A percentile compares a stretch with the other conserved stretches of the same genome.
Conservation (phyloP, 495 filamentous ascomycete genomes). For the Diplogelasinospora grovesii region DNA sequence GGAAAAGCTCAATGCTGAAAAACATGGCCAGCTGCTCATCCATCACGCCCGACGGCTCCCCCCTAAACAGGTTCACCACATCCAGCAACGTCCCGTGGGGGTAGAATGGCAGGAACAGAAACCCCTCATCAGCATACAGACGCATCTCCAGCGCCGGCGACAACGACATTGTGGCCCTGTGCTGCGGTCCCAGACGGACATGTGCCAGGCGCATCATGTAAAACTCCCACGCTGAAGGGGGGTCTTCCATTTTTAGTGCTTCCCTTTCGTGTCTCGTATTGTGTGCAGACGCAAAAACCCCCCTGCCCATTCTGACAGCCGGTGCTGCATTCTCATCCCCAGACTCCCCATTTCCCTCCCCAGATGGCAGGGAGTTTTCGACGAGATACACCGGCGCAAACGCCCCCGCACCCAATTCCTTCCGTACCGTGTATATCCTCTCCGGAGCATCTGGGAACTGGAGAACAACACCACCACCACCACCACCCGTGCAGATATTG, state of each 20-base stretch:
- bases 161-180: constrained; percentile 66
- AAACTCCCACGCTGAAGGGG: constrained; percentile 89
- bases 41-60: constrained; percentile 63
- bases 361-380: constrained; percentile 53
- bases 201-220: constrained; percentile 85
- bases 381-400: constrained; percentile 92
- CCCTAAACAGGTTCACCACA: constrained; percentile 77
- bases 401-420: constrained; percentile 87
- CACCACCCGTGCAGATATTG: constrained; percentile 38
- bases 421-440: constrained; percentile 60
- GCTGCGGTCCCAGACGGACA: constrained; percentile 57
- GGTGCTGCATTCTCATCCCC: too few species aligned
- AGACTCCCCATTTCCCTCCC: too few species aligned
- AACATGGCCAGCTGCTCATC: constrained; percentile 92
- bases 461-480: constrained; percentile 48
- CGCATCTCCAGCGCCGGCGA: constrained; percentile 81
- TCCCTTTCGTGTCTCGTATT: constrained; percentile 53
- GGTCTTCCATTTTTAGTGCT: constrained; percentile 85
- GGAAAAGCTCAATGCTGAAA: constrained; percentile 84
- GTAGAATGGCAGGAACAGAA: constrained; percentile 79
- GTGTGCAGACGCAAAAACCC: constrained; percentile 39
- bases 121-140: constrained; percentile 74
- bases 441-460: constrained; percentile 55
- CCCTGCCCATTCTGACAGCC: constrained; percentile 42
- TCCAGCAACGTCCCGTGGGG: constrained; percentile 90